A percentile compares a stretch with the other conserved stretches of the same genome.
Conservation (phyloP, 495 filamentous ascomycete genomes). For the Penicillium alfredii region DNA sequence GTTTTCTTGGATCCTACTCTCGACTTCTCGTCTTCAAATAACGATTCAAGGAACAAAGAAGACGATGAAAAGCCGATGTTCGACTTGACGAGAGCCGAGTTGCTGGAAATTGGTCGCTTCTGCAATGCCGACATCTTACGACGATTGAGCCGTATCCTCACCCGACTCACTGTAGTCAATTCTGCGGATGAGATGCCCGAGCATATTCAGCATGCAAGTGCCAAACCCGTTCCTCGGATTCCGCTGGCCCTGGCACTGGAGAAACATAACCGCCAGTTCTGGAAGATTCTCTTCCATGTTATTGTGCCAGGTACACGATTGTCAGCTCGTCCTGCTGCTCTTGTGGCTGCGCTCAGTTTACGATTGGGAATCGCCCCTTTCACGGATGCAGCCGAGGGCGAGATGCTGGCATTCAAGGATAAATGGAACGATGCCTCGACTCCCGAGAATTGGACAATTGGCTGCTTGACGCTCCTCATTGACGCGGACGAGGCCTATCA, state of each 20-base stretch:
- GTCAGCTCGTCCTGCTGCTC: constrained; percentile 30
- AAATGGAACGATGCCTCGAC: constrained; percentile 39
- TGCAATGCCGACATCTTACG: constrained; percentile 37
- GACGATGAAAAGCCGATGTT: constrained; percentile 14
- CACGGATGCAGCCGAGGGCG: constrained; percentile 26
- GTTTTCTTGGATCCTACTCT: constrained; percentile 44
- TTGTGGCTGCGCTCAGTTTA: constrained; percentile 40
- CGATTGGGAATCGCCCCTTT: constrained; percentile 38
- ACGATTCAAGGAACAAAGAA: constrained; percentile 6
- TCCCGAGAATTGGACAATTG: constrained; percentile 41
- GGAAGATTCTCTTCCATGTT: constrained; percentile 39
- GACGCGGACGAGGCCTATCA: constrained; percentile 36
- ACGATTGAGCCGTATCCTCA: constrained; percentile 37
- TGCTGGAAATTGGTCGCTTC: constrained; percentile 42
- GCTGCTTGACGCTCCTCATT: constrained; percentile 36
- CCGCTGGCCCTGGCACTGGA: constrained; percentile 31
- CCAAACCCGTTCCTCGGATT: too few species aligned
- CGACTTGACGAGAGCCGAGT: constrained; percentile 31
- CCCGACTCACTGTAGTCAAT: constrained; percentile 33
- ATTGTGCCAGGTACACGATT: constrained; percentile 41
- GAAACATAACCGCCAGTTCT: constrained; percentile 29
- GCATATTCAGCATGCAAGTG: constrained; percentile 26
- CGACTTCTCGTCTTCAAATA: constrained; percentile 16
- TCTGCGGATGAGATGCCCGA: constrained; percentile 33
- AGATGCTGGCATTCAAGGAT: constrained; percentile 30